Base-by-base conservation (phyloP, 805 yeast species). In the Saccharomyces jurei region DNA sequence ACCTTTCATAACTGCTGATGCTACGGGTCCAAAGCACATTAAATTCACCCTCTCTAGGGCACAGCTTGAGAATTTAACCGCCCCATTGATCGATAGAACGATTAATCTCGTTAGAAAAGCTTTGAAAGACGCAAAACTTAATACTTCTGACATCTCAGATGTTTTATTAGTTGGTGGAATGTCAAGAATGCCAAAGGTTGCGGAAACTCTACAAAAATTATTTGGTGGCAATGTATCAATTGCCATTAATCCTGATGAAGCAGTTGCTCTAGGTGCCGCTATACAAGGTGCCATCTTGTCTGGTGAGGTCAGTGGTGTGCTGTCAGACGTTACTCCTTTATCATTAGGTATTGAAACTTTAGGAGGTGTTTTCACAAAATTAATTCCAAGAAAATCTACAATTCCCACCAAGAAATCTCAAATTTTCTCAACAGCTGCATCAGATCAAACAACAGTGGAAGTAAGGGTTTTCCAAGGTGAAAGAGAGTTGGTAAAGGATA, bases 391-490 rank as follows among this genome's bases (percentile, higher is more conserved):
- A 73, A 86, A 89, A 85, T 89, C 96, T 64, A 89, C 96, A 60
- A 88, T 89, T 63, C 96, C 96, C 73, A 89, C 96, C 69, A 87
- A 88, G 82, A 89, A 89, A 79, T 86, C 95, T 49, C 96, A 89
- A 79, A 83, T 89, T 68, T 89, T 89, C 86, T 87, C 96, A 52
- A 88, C 96, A 66, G 96, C 96, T 60, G 89, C 94, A 63, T 85
- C 90, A 66, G 96, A 96, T 72, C 96, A 89, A 80, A 88, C 96
- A 61, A 85, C 94, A 65, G 96, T 89, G 66, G 96, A 88, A 80
- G 89, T 89, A 77, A 86, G 96, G 78, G 96, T 89, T 57, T 89
- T 87, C 96, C 96, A 89, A 80, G 96, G 96, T 80, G 96, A 89
- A 81, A 87, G 96, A 81, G 96, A 89, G 78, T 84, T 89, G 71